Evolutionary conservation across 1,284 basidiomycete species (phyloP), one percentile per base, ranked within the genome.

Genomic region (Ceratobasidium sp.): DNA sequence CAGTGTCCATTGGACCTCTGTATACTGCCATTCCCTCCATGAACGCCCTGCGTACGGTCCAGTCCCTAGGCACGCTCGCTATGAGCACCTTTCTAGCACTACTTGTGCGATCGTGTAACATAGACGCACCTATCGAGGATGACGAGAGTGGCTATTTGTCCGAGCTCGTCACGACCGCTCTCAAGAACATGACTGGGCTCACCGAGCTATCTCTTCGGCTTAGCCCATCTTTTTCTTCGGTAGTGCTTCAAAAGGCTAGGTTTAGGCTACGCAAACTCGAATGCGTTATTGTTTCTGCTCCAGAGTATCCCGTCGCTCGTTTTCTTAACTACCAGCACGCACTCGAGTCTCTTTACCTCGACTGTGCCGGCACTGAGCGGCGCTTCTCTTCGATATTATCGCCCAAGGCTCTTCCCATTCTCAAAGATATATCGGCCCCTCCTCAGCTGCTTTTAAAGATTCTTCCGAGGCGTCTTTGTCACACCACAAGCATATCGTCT

Each of bases 311-410:
- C 42, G n/a, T 64, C 17, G 28, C 57, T 17, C 42, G 20, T 3
- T 75, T 75, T 44, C 61, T 75, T 10, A 44, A 52, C 42, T 42
- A 61, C 38, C 73, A 75, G 48, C 73, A 61, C 42, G 12, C 3
- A n/a, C 62, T 75, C 40, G 50, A 75, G 38, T 48, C 33, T 9
- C 61, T 76, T 33, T 42, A n/a, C 40, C 33, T 76, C 52, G 12
- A 28, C 23, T 57, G 62, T n/a, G n/a, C n/a, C 20, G 38, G 38
- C n/a, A 15, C 23, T 7, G 9, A n/a, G 42, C n/a, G 67, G n/a
- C 23, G n/a, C 33, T 20, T 62, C 15, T 28, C 28, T 6, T n/a
- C n/a, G n/a, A n/a, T n/a, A n/a, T 52, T 76, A 15, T 12, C 46
- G 12, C 52, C 52, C 17, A 44, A 44, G 48, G 62, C 62, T 23